Conservation (phyloP, 495 filamentous ascomycete genomes). For the Talaromyces borbonicus region DNA sequence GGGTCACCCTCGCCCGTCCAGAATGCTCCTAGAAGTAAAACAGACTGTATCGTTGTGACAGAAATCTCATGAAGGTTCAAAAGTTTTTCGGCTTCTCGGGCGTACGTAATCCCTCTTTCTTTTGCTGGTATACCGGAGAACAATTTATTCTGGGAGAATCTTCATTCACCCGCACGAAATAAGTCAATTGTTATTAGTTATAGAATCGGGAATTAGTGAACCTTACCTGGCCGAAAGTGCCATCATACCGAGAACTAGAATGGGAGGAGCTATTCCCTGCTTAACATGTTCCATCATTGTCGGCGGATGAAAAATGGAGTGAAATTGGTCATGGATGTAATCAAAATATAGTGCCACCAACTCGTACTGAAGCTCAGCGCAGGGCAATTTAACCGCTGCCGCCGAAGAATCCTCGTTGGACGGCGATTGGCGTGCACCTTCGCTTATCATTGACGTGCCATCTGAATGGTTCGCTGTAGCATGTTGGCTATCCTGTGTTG, state of each 20-base stretch:
- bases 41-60: slow-evolving; percentile 25
- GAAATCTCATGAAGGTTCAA: slow-evolving; percentile 24
- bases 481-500: neutral
- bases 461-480: neutral
- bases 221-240: neutral
- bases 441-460: too few species aligned
- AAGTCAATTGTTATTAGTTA: neutral
- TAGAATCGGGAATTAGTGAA: neutral
- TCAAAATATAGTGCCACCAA: slow-evolving; percentile 29
- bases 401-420: too few species aligned
- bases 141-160: slow-evolving; percentile 15
- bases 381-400: too few species aligned
- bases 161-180: too few species aligned
- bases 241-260: neutral
- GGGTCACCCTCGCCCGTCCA: slow-evolving; percentile 9
- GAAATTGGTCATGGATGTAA: slow-evolving; percentile 31
- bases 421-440: too few species aligned
- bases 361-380: slow-evolving; percentile 15
- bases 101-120: slow-evolving; percentile 16
- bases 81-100: slow-evolving; percentile 14
- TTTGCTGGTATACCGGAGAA: slow-evolving; percentile 16
- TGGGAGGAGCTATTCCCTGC: neutral
- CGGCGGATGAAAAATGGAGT: slow-evolving; percentile 28
- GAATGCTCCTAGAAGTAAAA: slow-evolving; percentile 26
- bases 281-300: slow-evolving; percentile 13